Percentiles rank a stretch among this genome's conserved stretches.
Evolutionary conservation across 23 red algal species (phyloP).

Genomic region (Agarophyton chilense): DNA sequence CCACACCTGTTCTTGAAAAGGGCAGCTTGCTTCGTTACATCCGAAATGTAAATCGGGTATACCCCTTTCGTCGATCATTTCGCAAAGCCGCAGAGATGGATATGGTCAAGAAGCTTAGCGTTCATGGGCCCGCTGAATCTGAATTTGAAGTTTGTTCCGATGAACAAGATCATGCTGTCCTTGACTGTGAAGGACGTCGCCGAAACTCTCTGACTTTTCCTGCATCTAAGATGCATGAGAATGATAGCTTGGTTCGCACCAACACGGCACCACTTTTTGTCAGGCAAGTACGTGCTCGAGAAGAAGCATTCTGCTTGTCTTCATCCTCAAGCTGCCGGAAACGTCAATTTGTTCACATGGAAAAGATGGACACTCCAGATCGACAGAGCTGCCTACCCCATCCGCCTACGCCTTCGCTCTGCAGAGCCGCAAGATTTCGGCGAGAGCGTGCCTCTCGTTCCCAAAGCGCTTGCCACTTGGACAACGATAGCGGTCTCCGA

Average conservation of each 20-base stretch:
- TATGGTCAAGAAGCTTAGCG: not conserved
- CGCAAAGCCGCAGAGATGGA: not conserved
- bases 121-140: not conserved
- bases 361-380: not conserved
- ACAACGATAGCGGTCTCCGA: not conserved
- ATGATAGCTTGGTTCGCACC: not conserved
- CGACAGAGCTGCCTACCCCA: not conserved
- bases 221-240: not conserved
- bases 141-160: not conserved
- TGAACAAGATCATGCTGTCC: not conserved
- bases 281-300: not conserved
- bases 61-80: not conserved
- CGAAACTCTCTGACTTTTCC: not conserved
- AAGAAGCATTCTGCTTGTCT: not conserved
- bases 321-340: not conserved
- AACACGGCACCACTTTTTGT: not conserved
- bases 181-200: not conserved
- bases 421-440: not conserved
- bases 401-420: not conserved
- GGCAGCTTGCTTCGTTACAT: not conserved
- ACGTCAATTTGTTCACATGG: not conserved
- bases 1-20: not conserved
- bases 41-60: not conserved
- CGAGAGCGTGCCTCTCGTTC: not conserved
- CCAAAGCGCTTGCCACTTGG: not conserved